A percentile compares a stretch with the other conserved stretches of the same genome.
phyloP scores from a whole-genome alignment of 2,329 filamentous ascomycete species.

The Tolypocladium cylindrosporum region DNA sequence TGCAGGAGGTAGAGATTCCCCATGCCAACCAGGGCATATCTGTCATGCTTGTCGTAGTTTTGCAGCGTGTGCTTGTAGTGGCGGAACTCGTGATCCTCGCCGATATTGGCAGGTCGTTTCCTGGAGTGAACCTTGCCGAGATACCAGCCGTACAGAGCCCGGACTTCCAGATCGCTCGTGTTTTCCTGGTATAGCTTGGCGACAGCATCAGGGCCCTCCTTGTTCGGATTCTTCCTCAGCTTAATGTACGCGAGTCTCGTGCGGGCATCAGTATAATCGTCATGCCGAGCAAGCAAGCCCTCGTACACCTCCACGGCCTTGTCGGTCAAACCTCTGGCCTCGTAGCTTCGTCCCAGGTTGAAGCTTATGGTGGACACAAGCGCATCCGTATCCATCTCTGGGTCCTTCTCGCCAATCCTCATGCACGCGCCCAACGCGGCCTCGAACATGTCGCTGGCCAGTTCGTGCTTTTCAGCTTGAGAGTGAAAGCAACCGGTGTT shows the following conservation, averaged over 20 bases:
- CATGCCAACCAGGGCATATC: slow-evolving; percentile 95
- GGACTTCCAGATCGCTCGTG: slow-evolving; percentile 78
- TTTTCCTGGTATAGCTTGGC: slow-evolving; percentile 78
- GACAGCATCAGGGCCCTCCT: slow-evolving; percentile 79
- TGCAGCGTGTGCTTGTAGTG: slow-evolving; percentile 96
- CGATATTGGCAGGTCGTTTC: slow-evolving; percentile 69
- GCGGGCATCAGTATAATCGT: slow-evolving; percentile 86
- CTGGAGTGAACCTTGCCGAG: slow-evolving; percentile 71
- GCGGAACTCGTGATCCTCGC: slow-evolving; percentile 82
- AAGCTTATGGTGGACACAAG: slow-evolving; percentile 94
- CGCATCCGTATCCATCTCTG: slow-evolving; percentile 75
- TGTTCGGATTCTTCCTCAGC: slow-evolving; percentile 67
- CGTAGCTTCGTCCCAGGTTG: slow-evolving; percentile 89
- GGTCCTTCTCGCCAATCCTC: slow-evolving; percentile 65
- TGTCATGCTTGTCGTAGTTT: slow-evolving; percentile 91
- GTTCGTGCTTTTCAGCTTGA: slow-evolving; percentile 70
- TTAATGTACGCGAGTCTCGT: slow-evolving; percentile 86
- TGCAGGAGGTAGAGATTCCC: slow-evolving; percentile 82
- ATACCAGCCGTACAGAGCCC: slow-evolving; percentile 92
- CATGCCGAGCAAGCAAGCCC: slow-evolving; percentile 71
- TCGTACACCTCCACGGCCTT: slow-evolving; percentile 86
- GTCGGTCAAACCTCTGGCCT: slow-evolving; percentile 69
- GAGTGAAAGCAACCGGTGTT: slow-evolving; percentile 97
- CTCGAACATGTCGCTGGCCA: slow-evolving; percentile 82
- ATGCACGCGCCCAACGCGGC: slow-evolving; percentile 83